Evolutionary conservation across 2,329 filamentous ascomycete species (phyloP).

Genomic region (Orbilia blumenaviensis): DNA sequence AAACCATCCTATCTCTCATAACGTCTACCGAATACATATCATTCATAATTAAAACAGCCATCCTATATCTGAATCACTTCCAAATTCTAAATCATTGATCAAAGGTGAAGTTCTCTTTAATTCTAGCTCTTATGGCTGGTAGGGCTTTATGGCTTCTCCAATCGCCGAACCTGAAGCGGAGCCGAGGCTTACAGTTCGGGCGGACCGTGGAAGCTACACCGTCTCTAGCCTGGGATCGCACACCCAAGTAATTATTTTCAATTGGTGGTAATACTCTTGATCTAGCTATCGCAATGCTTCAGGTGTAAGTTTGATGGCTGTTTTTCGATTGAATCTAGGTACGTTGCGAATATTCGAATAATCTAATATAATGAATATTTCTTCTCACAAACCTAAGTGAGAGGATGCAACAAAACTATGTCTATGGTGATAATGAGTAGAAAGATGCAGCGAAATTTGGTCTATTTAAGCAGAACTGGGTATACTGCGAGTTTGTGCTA

Average conservation of each 20-base stretch:
- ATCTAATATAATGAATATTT: neutral
- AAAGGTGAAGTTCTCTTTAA: neutral
- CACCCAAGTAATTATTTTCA: slow-evolving; percentile 57
- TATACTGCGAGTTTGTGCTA: slow-evolving; percentile 52
- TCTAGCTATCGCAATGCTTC: slow-evolving; percentile 59
- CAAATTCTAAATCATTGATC: too few relatives aligned
- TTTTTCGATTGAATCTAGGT: too few relatives aligned
- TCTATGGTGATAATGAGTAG: slow-evolving; percentile 56
- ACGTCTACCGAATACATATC: too few relatives aligned
- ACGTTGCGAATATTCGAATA: neutral
- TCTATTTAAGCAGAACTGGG: slow-evolving; percentile 54
- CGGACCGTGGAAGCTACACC: slow-evolving; percentile 54
- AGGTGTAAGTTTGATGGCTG: slow-evolving; percentile 54
- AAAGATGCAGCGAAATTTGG: slow-evolving; percentile 54
- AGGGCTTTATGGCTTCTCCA: slow-evolving; percentile 10
- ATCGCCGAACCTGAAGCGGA: neutral
- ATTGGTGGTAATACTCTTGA: slow-evolving; percentile 59
- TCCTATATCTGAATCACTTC: too few relatives aligned
- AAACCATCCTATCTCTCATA: too few relatives aligned
- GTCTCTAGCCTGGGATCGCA: slow-evolving; percentile 55
- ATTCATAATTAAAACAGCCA: too few relatives aligned
- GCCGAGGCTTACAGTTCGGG: slow-evolving; percentile 1
- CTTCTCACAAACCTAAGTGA: slow-evolving; percentile 17
- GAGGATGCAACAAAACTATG: slow-evolving; percentile 57
- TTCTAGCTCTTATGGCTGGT: slow-evolving; percentile 20